A percentile compares a stretch with the other conserved stretches of the same genome.
Evolutionary conservation across 1,284 basidiomycete genomes (phyloP).

Genomic region (Ganoderma leucocontextum): DNA sequence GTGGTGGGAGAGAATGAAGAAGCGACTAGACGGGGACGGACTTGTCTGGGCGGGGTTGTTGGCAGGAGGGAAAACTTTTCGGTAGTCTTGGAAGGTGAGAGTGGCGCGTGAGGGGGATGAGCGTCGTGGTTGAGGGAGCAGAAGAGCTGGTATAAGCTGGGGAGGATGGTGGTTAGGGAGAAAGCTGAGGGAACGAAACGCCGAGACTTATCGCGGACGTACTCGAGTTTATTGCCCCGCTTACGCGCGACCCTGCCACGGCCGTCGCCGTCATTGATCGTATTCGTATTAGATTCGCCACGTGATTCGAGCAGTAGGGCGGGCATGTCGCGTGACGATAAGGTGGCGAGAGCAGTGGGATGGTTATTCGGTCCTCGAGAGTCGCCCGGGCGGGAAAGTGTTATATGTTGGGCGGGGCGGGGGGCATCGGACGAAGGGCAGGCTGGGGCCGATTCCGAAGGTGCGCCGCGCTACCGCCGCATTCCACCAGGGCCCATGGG

Average conservation of each 20-base stretch:
- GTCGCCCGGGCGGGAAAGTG: not conserved
- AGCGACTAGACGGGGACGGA: constrained; percentile 4
- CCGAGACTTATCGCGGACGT: constrained; percentile 33
- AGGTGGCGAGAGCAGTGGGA: not conserved
- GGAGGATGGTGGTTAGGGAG: constrained; percentile 22
- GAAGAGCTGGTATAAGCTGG: constrained; percentile 33
- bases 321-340: constrained; percentile 20
- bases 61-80: not conserved
- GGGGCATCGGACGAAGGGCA: constrained; percentile 8
- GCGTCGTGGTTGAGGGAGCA: constrained; percentile 22
- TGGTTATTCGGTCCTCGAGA: not conserved
- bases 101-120: constrained; percentile 7
- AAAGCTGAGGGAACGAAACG: constrained; percentile 19
- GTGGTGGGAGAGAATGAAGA: constrained; percentile 21
- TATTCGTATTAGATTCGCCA: constrained; percentile 22
- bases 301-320: constrained; percentile 31
- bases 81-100: not conserved
- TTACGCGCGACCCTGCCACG: constrained; percentile 29
- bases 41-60: not conserved
- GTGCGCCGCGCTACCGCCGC: constrained; percentile 32
- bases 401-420: constrained; percentile 13
- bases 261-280: constrained; percentile 24
- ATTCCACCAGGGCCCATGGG: not conserved
- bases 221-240: constrained; percentile 34
- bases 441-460: constrained; percentile 2